phyloP scores from a whole-genome alignment of 805 yeast species.

The Kuraishia molischiana region DNA sequence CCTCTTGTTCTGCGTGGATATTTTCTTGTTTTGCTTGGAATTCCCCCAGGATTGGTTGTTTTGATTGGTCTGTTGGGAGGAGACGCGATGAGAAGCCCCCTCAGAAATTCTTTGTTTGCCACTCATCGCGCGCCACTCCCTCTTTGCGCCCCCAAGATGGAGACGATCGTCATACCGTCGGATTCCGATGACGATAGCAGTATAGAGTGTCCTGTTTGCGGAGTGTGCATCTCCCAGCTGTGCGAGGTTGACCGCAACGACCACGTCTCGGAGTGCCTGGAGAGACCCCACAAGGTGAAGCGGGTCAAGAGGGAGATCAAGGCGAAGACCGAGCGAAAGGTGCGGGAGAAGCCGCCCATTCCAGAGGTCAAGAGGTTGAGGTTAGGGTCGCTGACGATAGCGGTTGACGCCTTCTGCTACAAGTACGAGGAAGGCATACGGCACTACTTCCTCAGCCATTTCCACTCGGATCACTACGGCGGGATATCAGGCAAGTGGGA shows the following conservation, averaged over 20 bases:
- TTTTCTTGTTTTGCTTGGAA: too few species aligned
- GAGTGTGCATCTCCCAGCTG: constrained; percentile 24
- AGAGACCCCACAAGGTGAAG: constrained; percentile 12
- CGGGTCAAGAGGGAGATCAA: constrained; percentile 6
- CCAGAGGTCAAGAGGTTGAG: constrained; percentile 46
- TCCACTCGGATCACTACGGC: constrained; percentile 91
- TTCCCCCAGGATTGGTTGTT: too few species aligned
- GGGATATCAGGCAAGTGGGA: constrained; percentile 77
- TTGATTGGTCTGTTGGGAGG: too few species aligned
- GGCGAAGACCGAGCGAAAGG: constrained; percentile 7
- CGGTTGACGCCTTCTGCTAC: constrained; percentile 62
- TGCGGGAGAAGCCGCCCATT: constrained; percentile 19
- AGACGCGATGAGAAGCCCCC: too few species aligned
- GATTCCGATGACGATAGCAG: not conserved
- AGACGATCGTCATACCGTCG: not conserved
- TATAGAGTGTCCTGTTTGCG: constrained; percentile 44
- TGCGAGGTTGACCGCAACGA: constrained; percentile 31
- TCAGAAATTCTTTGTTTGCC: too few species aligned
- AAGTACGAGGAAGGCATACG: constrained; percentile 33
- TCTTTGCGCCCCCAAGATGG: not conserved
- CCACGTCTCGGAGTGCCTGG: constrained; percentile 50
- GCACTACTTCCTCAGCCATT: constrained; percentile 66
- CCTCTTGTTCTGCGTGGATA: too few species aligned
- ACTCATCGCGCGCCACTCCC: too few species aligned
- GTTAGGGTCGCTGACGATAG: constrained; percentile 30